These are phyloP conservation scores for Psilocybe cubensis DNA, from an alignment of 768 basidiomycete species.

Conservation along the genomic window DNA sequence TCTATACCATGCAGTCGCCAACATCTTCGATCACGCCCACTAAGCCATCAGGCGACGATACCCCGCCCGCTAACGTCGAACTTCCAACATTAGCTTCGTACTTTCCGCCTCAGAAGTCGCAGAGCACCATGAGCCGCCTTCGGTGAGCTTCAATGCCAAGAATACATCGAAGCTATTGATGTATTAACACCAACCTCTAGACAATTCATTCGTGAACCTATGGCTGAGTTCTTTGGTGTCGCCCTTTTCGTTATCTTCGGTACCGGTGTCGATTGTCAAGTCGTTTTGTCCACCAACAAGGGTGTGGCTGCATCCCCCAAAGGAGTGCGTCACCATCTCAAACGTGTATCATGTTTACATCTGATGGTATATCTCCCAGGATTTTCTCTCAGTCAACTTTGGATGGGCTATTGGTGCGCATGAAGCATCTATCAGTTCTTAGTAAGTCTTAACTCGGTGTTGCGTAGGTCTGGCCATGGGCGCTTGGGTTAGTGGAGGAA, in stretches of 20 bases:
- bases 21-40: slow-evolving; percentile 13
- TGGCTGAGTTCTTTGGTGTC: slow-evolving; percentile 66
- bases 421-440: background rate
- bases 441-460: background rate
- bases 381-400: slow-evolving; percentile 52
- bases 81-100: slow-evolving; percentile 19
- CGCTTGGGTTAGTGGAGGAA: slow-evolving; percentile 66
- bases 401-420: slow-evolving; percentile 56
- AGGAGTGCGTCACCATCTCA: slow-evolving; percentile 46
- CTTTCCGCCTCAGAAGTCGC: slow-evolving; percentile 15
- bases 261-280: slow-evolving; percentile 60
- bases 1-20: slow-evolving; percentile 13
- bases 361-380: slow-evolving; percentile 29
- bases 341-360: background rate
- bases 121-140: slow-evolving; percentile 15
- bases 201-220: slow-evolving; percentile 53
- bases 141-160: slow-evolving; percentile 15
- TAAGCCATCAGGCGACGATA: slow-evolving; percentile 7
- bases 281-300: slow-evolving; percentile 51
- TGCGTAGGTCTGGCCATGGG: slow-evolving; percentile 51
- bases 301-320: slow-evolving; percentile 50
- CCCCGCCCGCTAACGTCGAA: slow-evolving; percentile 1
- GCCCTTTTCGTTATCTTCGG: slow-evolving; percentile 65
- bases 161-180: background rate
- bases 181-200: slow-evolving; percentile 9